Conservation (phyloP, 805 yeast genomes). For the Candida cerambycidarum region DNA sequence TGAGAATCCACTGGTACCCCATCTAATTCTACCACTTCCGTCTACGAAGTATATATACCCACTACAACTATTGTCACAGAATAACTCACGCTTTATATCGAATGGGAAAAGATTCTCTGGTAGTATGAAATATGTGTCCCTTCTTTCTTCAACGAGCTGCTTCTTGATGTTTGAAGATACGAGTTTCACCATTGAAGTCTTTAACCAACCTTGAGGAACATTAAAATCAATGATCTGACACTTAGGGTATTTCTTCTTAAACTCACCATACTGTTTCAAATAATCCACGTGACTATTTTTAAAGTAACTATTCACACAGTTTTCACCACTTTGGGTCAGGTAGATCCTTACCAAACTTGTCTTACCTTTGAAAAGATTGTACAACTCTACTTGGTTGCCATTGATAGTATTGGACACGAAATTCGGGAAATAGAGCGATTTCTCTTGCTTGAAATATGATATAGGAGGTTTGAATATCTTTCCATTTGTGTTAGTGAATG, state of each 20-base stretch:
- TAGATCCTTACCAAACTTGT: conserved; percentile 65
- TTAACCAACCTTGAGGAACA: conserved; percentile 70
- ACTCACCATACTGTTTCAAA: conserved; percentile 36
- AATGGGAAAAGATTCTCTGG: conserved; percentile 59
- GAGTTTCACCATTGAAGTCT: conserved; percentile 58
- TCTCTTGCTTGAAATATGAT: conserved; percentile 72
- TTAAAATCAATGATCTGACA: conserved; percentile 76
- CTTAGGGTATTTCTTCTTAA: conserved; percentile 45
- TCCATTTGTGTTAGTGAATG: conserved; percentile 71
- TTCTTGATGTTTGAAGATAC: conserved; percentile 44
- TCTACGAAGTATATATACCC: conserved; percentile 86
- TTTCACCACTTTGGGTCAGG: conserved; percentile 69
- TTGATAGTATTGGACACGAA: conserved; percentile 55
- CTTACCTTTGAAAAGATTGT: conserved; percentile 44
- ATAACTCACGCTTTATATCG: conserved; percentile 55
- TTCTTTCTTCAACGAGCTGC: conserved; percentile 48
- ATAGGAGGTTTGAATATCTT: conserved; percentile 81
- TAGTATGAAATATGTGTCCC: conserved; percentile 60
- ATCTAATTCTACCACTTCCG: conserved; percentile 68
- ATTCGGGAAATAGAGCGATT: conserved; percentile 81
- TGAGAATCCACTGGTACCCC: conserved; percentile 90
- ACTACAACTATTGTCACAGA: conserved; percentile 72
- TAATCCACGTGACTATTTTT: conserved; percentile 42
- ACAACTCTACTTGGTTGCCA: conserved; percentile 36
- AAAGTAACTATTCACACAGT: conserved; percentile 63